Evolutionary conservation across 352 stramenopile species (phyloP).

Genomic region (Globisporangium recalcitrans): DNA sequence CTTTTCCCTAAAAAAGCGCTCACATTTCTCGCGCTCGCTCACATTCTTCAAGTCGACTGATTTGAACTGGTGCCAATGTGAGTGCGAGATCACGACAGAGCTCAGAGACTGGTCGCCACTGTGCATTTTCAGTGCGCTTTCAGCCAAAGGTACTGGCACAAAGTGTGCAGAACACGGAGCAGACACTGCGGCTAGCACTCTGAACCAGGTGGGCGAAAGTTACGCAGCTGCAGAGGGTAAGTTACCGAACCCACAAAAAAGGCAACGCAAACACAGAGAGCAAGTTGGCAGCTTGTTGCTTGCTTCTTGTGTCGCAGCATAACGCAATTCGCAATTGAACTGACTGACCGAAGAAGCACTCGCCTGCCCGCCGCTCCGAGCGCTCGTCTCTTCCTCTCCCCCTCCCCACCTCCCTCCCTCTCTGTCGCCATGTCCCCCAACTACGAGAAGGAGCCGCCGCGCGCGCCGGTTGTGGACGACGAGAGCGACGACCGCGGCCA

Average conservation of each 20-base stretch:
- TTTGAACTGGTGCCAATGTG: too few species aligned
- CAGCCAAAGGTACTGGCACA: too few species aligned
- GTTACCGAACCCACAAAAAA: background rate
- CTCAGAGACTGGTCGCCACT: too few species aligned
- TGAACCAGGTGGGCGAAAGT: too few species aligned
- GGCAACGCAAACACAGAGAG: slow-evolving; percentile 5
- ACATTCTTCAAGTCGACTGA: too few species aligned
- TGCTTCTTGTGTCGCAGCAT: slow-evolving; percentile 6
- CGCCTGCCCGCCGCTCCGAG: background rate
- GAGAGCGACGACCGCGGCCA: slow-evolving; percentile 5
- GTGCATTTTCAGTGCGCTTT: too few species aligned
- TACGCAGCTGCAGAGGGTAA: background rate
- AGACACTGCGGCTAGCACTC: too few species aligned
- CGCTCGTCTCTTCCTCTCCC: background rate
- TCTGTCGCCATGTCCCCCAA: slow-evolving; percentile 14
- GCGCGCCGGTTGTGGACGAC: background rate
- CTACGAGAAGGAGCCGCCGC: slow-evolving; percentile 8
- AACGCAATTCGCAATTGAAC: slow-evolving; percentile 11
- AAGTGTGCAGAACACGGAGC: too few species aligned
- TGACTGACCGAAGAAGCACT: background rate
- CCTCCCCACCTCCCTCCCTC: background rate
- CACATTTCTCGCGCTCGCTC: too few species aligned
- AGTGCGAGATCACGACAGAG: too few species aligned
- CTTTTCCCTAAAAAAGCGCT: background rate
- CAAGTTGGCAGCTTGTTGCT: background rate